Evolutionary conservation across 768 basidiomycete genomes (phyloP).

Genomic region (Butyriboletus loyo): DNA sequence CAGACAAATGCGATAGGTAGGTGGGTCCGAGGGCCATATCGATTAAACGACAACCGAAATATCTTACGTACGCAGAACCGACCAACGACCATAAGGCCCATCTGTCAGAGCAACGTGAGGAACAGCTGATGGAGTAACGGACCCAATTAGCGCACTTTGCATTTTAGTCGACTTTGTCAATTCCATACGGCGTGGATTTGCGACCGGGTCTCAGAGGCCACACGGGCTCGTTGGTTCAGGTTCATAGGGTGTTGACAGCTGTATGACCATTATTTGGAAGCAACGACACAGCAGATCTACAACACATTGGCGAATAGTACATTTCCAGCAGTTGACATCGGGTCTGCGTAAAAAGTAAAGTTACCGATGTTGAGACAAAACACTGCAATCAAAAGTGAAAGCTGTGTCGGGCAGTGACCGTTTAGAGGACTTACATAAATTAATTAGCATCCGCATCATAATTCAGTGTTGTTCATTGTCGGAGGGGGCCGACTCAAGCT

Average conservation of each 20-base stretch:
- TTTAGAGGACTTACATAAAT: conserved; percentile 27
- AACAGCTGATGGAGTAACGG: conserved; percentile 27
- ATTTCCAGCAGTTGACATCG: conserved; percentile 21
- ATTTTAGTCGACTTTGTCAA: conserved; percentile 30
- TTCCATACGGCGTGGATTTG: conserved; percentile 26
- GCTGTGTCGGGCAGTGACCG: conserved; percentile 9
- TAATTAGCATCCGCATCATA: conserved; percentile 12
- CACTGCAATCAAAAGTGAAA: conserved; percentile 21
- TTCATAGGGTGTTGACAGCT: conserved; percentile 20
- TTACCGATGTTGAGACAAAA: conserved; percentile 16
- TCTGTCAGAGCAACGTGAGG: conserved; percentile 31
- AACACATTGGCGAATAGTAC: conserved; percentile 23
- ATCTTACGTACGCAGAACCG: conserved; percentile 32
- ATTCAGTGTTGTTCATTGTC: conserved; percentile 26
- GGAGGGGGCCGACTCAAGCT: conserved; percentile 14
- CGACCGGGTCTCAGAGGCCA: conserved; percentile 29
- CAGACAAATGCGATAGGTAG: conserved; percentile 31
- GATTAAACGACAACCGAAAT: conserved; percentile 37
- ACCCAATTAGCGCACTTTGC: conserved; percentile 34
- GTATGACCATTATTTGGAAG: conserved; percentile 23
- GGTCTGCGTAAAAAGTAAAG: conserved; percentile 17
- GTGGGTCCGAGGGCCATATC: conserved; percentile 39
- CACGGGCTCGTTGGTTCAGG: conserved; percentile 11
- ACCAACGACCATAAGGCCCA: conserved; percentile 32
- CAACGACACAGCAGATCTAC: conserved; percentile 25